Evolutionary conservation across 306 rosid genomes (phyloP), one percentile per base, ranked within the genome.

Genomic region (Calophaca sinica): DNA sequence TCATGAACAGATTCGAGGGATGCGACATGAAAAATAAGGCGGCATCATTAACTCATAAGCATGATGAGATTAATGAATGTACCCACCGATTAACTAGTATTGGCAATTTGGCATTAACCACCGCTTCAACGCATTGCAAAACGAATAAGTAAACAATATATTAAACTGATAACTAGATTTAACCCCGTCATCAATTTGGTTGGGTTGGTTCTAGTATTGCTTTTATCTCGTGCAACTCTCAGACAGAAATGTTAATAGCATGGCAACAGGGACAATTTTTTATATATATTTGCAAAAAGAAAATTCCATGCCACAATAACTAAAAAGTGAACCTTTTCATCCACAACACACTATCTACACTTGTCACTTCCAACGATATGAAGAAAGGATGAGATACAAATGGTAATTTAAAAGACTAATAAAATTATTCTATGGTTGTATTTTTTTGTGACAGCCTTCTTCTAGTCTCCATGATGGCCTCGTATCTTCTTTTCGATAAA

Each of bases 401-500:
- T 10, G 15, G 59, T 13, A 66, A 49, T 53, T 51, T 76, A 76
- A 76, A 44, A 15, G 39, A 69, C 63, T 77, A 73, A 58, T n/a
- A 20, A 63, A 79, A 9, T 50, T 62, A 77, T 49, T 53, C 79
- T 13, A 68, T 52, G 46, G 52, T 57, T 42, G 74, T 10, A 54
- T 53, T 29, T 80, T 41, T 81, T 65, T 12, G 53, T 26, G 79
- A 74, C 72, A 42, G 38, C 70, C 10, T 65, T 36, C 28, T 65
- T 65, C 26, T 42, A 54, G 52, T 65, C 54, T 65, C 70, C 52
- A 44, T 5, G 20, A 65, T 65, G 15, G 54, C 70, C 36, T 65
- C 70, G 2, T 9, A 3, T 45, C 70, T 65, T 65, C 70, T 65
- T 44, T 28, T 65, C 1, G 54, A 42, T 28, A 65, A 65, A 11